These are phyloP conservation scores for Fusarium algeriense DNA, from an alignment of 2,329 filamentous ascomycete species.

Conservation along the genomic window DNA sequence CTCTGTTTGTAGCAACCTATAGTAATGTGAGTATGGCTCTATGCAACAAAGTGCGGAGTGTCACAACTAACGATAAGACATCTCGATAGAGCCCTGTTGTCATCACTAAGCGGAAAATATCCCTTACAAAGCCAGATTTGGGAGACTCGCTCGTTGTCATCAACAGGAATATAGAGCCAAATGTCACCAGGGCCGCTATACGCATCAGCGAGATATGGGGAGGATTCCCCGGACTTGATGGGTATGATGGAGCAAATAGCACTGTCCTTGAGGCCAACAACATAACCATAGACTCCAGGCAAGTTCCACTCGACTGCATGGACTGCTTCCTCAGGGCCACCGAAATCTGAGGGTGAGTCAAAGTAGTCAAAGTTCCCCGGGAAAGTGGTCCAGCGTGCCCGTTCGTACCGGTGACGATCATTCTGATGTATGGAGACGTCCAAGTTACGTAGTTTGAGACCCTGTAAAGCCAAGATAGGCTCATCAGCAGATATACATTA, in stretches of 20 bases:
- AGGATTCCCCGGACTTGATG: too few species aligned
- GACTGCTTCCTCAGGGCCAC: background rate
- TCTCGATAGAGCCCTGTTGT: background rate
- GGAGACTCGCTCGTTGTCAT: background rate
- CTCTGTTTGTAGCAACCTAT: background rate
- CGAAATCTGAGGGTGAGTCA: background rate
- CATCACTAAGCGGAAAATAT: background rate
- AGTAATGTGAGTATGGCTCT: background rate
- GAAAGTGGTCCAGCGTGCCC: background rate
- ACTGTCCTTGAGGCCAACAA: background rate
- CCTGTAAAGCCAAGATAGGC: background rate
- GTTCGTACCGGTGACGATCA: background rate
- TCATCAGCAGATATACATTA: background rate
- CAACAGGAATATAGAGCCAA: background rate
- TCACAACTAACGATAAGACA: background rate
- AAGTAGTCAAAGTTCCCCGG: background rate
- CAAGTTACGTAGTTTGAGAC: background rate
- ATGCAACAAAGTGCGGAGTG: rapidly evolving
- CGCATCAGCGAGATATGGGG: background rate
- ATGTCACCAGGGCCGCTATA: rapidly evolving
- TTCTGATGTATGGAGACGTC: background rate
- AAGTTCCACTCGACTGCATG: background rate
- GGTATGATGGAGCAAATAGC: background rate
- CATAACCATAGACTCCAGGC: background rate
- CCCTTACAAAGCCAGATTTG: background rate